A percentile compares a stretch with the other conserved stretches of the same genome.
Evolutionary conservation across 139 green algal species (phyloP).

Genomic region (Picochlorum costavermella): DNA sequence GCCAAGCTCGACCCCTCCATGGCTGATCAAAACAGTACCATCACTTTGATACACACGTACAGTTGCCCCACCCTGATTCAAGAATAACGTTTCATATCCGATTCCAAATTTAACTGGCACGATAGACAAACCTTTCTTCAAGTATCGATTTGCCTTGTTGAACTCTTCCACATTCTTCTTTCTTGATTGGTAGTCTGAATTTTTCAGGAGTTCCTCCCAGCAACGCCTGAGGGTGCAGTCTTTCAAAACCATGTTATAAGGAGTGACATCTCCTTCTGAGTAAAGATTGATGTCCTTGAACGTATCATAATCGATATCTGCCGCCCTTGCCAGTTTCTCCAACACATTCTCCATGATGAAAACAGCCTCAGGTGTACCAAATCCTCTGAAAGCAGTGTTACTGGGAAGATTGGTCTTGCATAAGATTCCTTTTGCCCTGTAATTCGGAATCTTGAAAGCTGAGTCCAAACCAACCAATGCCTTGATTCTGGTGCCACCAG

Average conservation of each 20-base stretch:
- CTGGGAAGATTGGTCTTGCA: slow-evolving; percentile 79
- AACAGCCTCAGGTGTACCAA: slow-evolving; percentile 85
- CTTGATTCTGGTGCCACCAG: slow-evolving; percentile 71
- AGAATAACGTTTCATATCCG: slow-evolving; percentile 62
- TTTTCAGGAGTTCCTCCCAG: slow-evolving; percentile 28
- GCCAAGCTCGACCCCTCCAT: slow-evolving; percentile 96
- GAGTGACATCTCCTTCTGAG: slow-evolving; percentile 61
- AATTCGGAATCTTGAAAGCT: slow-evolving; percentile 57
- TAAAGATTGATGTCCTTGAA: slow-evolving; percentile 73
- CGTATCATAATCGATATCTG: slow-evolving; percentile 25
- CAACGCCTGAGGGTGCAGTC: slow-evolving; percentile 33
- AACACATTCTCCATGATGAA: slow-evolving; percentile 76
- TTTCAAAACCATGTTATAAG: slow-evolving; percentile 69
- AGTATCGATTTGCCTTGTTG: slow-evolving; percentile 50
- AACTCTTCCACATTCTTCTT: slow-evolving; percentile 41
- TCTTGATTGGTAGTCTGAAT: slow-evolving; percentile 19
- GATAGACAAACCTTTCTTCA: slow-evolving; percentile 81
- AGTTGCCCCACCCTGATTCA: slow-evolving; percentile 76
- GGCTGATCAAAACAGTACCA: slow-evolving; percentile 86
- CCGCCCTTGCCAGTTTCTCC: slow-evolving; percentile 55
- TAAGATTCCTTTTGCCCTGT: slow-evolving; percentile 44
- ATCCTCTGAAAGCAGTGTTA: slow-evolving; percentile 94
- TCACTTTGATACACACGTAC: slow-evolving; percentile 85
- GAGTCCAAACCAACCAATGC: slow-evolving; percentile 68
- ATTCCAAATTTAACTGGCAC: slow-evolving; percentile 96